A percentile compares a stretch with the other conserved stretches of the same genome.
Evolutionary conservation across 2,329 filamentous ascomycete species (phyloP).

Genomic region (Curvularia spicifera): DNA sequence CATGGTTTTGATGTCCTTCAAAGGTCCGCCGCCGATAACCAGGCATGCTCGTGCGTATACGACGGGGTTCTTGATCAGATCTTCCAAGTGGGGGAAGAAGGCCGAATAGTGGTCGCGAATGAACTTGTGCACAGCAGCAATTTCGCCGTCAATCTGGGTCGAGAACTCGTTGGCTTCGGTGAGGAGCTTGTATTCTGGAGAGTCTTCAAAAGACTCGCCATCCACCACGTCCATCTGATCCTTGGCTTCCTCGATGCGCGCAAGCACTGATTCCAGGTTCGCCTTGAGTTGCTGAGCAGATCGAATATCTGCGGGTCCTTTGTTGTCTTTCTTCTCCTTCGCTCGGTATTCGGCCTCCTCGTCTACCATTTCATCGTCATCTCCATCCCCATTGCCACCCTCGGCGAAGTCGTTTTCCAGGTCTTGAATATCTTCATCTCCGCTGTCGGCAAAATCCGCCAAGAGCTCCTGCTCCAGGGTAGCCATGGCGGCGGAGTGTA

Average conservation of each 20-base stretch:
- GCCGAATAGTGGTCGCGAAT: constrained; percentile 95
- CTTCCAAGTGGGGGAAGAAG: constrained; percentile 91
- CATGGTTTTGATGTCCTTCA: constrained; percentile 84
- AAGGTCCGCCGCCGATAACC: constrained; percentile 88
- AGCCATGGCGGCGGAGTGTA: constrained; percentile 63
- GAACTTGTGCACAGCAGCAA: constrained; percentile 93
- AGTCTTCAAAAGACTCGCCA: constrained; percentile 82
- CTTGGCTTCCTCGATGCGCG: constrained; percentile 60
- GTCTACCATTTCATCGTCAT: constrained; percentile 64
- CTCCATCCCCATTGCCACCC: constrained; percentile 55
- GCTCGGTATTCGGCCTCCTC: constrained; percentile 63
- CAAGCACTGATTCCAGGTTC: constrained; percentile 77
- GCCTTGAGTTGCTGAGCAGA: constrained; percentile 82
- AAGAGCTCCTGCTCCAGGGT: constrained; percentile 91
- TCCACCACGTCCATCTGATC: constrained; percentile 76
- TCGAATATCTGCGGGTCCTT: constrained; percentile 72
- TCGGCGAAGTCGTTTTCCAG: constrained; percentile 46
- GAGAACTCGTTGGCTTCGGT: constrained; percentile 89
- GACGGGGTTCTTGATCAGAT: constrained; percentile 85
- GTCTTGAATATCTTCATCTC: constrained; percentile 59
- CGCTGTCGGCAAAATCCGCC: constrained; percentile 87
- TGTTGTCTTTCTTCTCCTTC: constrained; percentile 69
- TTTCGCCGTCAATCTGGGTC: constrained; percentile 90
- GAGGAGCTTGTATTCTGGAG: constrained; percentile 87
- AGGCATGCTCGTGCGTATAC: constrained; percentile 96